Base-by-base conservation (phyloP, 2,329 filamentous ascomycete genomes). In the Scorias spongiosa region DNA sequence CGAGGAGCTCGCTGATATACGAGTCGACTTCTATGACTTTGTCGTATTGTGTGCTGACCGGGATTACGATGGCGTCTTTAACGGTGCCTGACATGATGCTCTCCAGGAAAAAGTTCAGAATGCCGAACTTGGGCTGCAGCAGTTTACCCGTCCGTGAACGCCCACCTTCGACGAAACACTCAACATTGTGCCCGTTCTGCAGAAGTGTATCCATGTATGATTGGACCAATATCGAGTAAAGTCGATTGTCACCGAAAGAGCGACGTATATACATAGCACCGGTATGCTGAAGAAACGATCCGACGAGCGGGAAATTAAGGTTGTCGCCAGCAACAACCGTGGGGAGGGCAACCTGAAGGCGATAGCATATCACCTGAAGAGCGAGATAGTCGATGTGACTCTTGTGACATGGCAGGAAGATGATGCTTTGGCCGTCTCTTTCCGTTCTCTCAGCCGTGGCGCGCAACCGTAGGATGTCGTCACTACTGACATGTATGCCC, bases 21-120 rank as follows among this genome's bases (percentile, higher is more conserved):
- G 87, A 91, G 51, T 94, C 87, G 1, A 93, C 94, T 63, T 98
- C 91, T 47, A 98, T 93, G 44, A 98, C 91, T 59, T 96, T 98
- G 69, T 98, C 91, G 59, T 98, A 98, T 60, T 98, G 91, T 1
- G 88, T 95, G 61, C 84, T 93, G 39, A 98, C 91, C 0, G 91
- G 91, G 54, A 89, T 94, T 42, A 98, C 86, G 37, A 95, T 84
- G 29, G 86, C 81, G 62, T 98, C 91, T 40, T 93, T 72, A 0
- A 94, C 87, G 6, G 88, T 75, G 0, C 88, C 87, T 0, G 85
- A 93, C 5, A 95, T 67, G 11, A 98, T 72, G 52, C 86, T 93
- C 53, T 98, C 91, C 14, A 98, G 67, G 34, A 96, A 75, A 55
- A 95, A 98, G 56, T 78, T 84, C 26, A 98, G 67, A 46, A 98